Conservation (phyloP, 441 rosid genomes). For the Melastoma candidum region DNA sequence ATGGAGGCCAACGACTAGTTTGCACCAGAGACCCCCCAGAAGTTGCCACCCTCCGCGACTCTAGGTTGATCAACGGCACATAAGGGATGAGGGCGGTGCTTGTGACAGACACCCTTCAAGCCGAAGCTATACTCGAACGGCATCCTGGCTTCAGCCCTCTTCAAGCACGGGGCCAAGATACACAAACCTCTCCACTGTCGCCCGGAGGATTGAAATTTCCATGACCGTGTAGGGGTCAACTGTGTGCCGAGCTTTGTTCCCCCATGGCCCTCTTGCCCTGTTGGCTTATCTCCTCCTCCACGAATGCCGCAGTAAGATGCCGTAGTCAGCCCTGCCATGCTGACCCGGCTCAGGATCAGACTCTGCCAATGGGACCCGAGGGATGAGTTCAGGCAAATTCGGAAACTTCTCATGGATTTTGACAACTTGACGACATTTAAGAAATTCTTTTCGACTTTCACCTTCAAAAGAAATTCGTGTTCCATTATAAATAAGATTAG, state of each 20-base stretch:
- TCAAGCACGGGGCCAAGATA: neutral
- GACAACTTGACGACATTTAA: too few species aligned
- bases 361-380: too few species aligned
- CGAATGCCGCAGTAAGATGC: constrained; percentile 6
- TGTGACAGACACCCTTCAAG: neutral
- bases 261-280: neutral
- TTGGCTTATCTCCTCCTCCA: neutral
- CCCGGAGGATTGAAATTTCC: constrained; percentile 7
- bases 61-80: neutral
- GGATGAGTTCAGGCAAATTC: neutral
- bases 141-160: neutral
- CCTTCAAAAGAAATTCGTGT: too few species aligned
- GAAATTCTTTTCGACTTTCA: too few species aligned
- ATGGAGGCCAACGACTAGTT: constrained; percentile 46
- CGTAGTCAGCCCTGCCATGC: constrained; percentile 9
- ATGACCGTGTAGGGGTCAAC: constrained; percentile 9
- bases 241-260: constrained; percentile 4
- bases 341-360: neutral
- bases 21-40: constrained; percentile 1
- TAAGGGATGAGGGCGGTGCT: neutral
- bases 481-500: too few species aligned
- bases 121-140: constrained; percentile 3
- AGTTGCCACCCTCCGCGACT: neutral
- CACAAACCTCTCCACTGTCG: neutral
- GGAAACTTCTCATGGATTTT: too few species aligned